These are phyloP conservation scores for Teratosphaeria viscida DNA, from an alignment of 2,329 filamentous ascomycete species.

Conservation along the genomic window DNA sequence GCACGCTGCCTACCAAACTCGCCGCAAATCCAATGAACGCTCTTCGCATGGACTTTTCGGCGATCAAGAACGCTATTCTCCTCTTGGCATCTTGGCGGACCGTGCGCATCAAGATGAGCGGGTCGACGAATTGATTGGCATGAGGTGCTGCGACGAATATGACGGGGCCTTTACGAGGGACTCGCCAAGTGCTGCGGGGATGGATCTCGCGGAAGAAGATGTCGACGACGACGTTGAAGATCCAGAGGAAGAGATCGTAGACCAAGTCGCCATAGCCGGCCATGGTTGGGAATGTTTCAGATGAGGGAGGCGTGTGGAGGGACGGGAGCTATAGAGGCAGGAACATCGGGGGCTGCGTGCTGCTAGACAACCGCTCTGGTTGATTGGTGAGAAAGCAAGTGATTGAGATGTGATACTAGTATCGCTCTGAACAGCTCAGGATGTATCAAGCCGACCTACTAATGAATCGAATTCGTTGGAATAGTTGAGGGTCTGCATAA, in stretches of 20 bases:
- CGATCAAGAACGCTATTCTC: constrained; percentile 84
- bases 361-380: not conserved
- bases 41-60: constrained; percentile 87
- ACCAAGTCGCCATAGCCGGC: constrained; percentile 10
- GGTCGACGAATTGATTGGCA: constrained; percentile 97
- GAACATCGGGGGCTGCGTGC: not conserved
- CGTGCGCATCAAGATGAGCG: constrained; percentile 82
- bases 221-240: constrained; percentile 74
- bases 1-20: constrained; percentile 74
- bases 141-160: constrained; percentile 95
- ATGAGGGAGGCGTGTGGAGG: not conserved
- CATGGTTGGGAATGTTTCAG: not conserved
- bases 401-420: too few species aligned
- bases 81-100: constrained; percentile 78
- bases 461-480: too few species aligned
- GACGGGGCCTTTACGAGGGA: constrained; percentile 76
- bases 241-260: constrained; percentile 69
- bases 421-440: too few species aligned
- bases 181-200: constrained; percentile 87
- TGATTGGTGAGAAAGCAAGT: too few species aligned
- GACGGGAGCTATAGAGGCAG: not conserved
- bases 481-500: too few species aligned
- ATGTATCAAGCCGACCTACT: too few species aligned
- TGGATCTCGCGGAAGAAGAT: constrained; percentile 98
- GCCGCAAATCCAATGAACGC: constrained; percentile 82